Evolutionary conservation across 2,329 filamentous ascomycete genomes (phyloP), one percentile per base, ranked within the genome.

Genomic region (Colletotrichum sp.): DNA sequence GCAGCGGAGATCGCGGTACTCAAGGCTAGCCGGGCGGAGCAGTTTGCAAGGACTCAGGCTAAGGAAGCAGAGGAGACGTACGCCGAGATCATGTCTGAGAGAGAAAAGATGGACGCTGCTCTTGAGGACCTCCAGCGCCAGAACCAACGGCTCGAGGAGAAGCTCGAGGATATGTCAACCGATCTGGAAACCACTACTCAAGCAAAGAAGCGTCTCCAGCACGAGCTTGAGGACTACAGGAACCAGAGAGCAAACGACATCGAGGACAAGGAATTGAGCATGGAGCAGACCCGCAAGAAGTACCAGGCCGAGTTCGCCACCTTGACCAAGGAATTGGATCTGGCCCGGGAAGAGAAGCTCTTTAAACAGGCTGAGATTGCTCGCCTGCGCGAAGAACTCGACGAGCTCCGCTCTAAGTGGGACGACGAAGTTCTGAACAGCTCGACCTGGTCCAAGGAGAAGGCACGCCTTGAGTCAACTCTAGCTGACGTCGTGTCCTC

Each of bases 371-470:
- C 94, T 44, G 96, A 98, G 85, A 98, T 96, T 78, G 91, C 94
- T 18, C 93, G 95, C 60, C 90, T 99, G 69, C 94, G 96, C n/a
- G 96, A 99, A 83, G 97, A 99, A 85, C 92, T 99, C 28, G 97
- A 99, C 80, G 96, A 98, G 81, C 90, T 99, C 75, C 93, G 97
- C 79, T 96, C 93, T 80, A 99, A 99, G 87, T 99, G 97, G 96
- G 97, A 99, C 81, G 95, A 99, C 80, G 96, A 99, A 86, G 95
- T 99, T 13, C 92, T 99, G 80, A 99, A 99, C 86, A 98, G 95
- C 85, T 98, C 96, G 18, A 98, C 96, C 1, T 99, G 97, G 96
- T 96, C 96, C 15, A 99, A 99, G 87, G 96, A 99, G 87, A 99
- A 99, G 88, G 91, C 95, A 18, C 93, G 96, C 18, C 90, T 99